Percentiles rank a stretch among this genome's conserved stretches.
Conservation (phyloP, 352 stramenopile genomes). For the Globisporangium carolinianum region DNA sequence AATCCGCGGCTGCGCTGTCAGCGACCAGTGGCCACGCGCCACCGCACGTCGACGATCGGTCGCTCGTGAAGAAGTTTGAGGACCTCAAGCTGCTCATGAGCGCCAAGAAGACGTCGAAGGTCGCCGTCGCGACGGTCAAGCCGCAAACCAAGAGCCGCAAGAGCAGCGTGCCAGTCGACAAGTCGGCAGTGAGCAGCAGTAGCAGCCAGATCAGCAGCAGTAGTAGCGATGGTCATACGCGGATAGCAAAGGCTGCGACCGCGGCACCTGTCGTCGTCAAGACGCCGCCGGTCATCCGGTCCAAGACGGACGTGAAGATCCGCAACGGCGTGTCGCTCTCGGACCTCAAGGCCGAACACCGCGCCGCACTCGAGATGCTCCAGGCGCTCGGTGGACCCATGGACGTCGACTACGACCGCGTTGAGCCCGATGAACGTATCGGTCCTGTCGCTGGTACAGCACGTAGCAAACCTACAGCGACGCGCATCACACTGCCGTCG, state of each 20-base stretch:
- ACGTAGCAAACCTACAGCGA: no score
- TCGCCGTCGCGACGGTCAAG: not conserved
- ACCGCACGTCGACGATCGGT: slow-evolving; percentile 9
- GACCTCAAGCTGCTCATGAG: slow-evolving; percentile 53
- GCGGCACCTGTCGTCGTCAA: slow-evolving; percentile 5
- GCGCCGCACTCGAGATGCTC: slow-evolving; percentile 59
- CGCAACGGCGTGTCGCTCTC: slow-evolving; percentile 54
- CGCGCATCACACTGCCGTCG: not conserved
- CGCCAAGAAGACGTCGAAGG: slow-evolving; percentile 20
- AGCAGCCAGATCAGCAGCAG: not conserved
- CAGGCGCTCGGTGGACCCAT: slow-evolving; percentile 61
- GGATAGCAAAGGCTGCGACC: not conserved
- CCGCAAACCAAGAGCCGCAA: not conserved
- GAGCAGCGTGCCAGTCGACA: not conserved
- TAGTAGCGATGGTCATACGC: not conserved
- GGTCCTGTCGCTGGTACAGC: no score
- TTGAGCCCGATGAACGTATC: slow-evolving; percentile 9
- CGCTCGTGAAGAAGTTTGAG: slow-evolving; percentile 58
- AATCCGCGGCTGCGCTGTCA: slow-evolving; percentile 8
- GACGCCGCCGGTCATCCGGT: slow-evolving; percentile 8
- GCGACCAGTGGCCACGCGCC: slow-evolving; percentile 1
- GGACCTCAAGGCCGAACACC: slow-evolving; percentile 71
- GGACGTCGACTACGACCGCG: slow-evolving; percentile 28
- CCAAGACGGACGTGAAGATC: slow-evolving; percentile 30
- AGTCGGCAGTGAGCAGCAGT: not conserved